Evolutionary conservation across 1,139 yeast genomes (phyloP).

Genomic region (Diutina ranongensis): DNA sequence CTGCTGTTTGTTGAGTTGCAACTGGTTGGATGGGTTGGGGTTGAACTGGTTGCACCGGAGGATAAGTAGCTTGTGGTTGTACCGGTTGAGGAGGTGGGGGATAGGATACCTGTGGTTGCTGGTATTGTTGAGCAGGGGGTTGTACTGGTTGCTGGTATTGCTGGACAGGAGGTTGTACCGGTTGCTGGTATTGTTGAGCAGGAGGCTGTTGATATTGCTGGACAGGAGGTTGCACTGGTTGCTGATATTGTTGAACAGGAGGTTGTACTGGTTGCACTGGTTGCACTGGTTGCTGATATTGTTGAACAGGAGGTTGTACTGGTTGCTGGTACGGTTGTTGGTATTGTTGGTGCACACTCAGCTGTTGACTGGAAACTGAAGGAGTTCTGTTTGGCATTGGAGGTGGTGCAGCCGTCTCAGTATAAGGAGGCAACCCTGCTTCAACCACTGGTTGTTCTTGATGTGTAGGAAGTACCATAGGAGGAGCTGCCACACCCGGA

Average conservation of each 20-base stretch:
- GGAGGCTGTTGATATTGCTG: background rate
- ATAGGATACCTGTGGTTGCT: background rate
- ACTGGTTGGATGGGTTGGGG: background rate
- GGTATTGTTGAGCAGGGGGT: background rate
- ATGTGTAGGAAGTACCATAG: background rate
- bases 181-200: background rate
- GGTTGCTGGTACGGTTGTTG: background rate
- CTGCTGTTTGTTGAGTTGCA: background rate
- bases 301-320: background rate
- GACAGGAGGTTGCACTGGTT: background rate
- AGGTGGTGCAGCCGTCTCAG: background rate
- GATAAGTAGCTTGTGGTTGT: too few species aligned
- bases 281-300: background rate
- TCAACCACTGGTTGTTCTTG: background rate
- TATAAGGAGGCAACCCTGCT: background rate
- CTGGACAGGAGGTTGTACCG: background rate
- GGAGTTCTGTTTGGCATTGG: background rate
- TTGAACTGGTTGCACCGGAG: too few species aligned
- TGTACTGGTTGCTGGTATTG: background rate
- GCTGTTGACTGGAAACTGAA: background rate
- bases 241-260: background rate
- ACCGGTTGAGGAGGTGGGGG: background rate
- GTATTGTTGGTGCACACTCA: background rate
- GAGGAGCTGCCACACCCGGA: background rate
- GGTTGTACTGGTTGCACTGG: background rate